Evolutionary conservation across 31 red algal species (phyloP).

Genomic region (Pterothamnion heteromorphum): DNA sequence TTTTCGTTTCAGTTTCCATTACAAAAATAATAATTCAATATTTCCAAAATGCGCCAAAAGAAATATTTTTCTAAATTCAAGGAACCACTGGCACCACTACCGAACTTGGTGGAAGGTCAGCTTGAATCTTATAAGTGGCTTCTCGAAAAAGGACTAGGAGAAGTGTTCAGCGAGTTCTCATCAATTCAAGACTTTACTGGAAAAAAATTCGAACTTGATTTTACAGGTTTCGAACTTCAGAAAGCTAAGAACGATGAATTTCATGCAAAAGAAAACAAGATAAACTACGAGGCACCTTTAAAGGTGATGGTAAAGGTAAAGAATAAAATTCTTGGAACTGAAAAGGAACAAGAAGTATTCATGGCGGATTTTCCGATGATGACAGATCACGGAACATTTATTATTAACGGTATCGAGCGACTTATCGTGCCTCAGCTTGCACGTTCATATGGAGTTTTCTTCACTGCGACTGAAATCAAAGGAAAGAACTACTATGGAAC

Average conservation of each 20-base stretch:
- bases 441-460: conserved; percentile 25
- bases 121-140: not conserved
- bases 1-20: no score
- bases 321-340: conserved; percentile 1
- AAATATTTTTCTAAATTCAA: not conserved
- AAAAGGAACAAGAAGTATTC: conserved; percentile 24
- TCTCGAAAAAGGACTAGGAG: not conserved
- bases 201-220: not conserved
- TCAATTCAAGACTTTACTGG: not conserved
- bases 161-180: not conserved
- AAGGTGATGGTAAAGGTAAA: not conserved
- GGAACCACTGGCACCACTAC: not conserved
- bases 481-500: not conserved
- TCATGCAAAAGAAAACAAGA: conserved; percentile 8
- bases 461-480: not conserved
- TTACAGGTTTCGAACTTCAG: not conserved
- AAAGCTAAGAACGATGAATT: not conserved
- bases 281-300: not conserved
- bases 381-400: conserved; percentile 29
- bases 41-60: not conserved
- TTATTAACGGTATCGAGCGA: conserved; percentile 21
- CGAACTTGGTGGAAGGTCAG: not conserved
- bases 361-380: conserved; percentile 29
- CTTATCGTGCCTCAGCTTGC: conserved; percentile 21
- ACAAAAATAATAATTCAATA: no score